Conservation (phyloP, 2,329 filamentous ascomycete species). For the Hymenoscyphus fructigenus region DNA sequence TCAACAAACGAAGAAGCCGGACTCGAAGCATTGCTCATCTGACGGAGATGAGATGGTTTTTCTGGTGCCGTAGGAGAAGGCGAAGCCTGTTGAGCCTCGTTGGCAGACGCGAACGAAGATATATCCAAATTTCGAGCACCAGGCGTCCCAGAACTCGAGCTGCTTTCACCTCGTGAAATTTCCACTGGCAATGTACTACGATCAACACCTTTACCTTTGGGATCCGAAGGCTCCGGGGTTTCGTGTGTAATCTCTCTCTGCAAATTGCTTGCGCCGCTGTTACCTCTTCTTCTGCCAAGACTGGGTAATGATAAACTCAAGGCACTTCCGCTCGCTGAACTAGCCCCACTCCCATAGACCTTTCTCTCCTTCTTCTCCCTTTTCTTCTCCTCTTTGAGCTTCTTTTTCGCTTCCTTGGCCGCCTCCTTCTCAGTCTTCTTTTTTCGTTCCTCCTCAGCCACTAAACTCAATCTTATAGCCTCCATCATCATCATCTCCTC, state of each 20-base stretch:
- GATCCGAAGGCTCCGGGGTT: conserved; percentile 37
- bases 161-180: conserved; percentile 21
- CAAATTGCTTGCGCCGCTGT: conserved; percentile 59
- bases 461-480: conserved; percentile 87
- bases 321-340: conserved; percentile 61
- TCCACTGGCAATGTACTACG: conserved; percentile 41
- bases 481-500: conserved; percentile 99
- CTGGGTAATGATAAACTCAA: conserved; percentile 55
- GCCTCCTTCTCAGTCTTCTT: conserved; percentile 79
- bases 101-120: conserved; percentile 19
- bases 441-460: conserved; percentile 88
- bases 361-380: conserved; percentile 58
- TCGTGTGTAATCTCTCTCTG: conserved; percentile 55
- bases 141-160: conserved; percentile 23
- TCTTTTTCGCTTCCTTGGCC: conserved; percentile 79
- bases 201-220: conserved; percentile 72
- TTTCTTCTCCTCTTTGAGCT: conserved; percentile 82
- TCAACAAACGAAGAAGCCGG: conserved; percentile 75
- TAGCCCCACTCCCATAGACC: conserved; percentile 44
- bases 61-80: conserved; percentile 49
- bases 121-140: conserved; percentile 28
- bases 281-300: conserved; percentile 54
- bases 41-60: conserved; percentile 70
- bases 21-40: conserved; percentile 86
- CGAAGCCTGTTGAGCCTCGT: conserved; percentile 45